Evolutionary conservation across 495 filamentous ascomycete genomes (phyloP), one percentile per base, ranked within the genome.

Genomic region (Tetracladium setigerum): DNA sequence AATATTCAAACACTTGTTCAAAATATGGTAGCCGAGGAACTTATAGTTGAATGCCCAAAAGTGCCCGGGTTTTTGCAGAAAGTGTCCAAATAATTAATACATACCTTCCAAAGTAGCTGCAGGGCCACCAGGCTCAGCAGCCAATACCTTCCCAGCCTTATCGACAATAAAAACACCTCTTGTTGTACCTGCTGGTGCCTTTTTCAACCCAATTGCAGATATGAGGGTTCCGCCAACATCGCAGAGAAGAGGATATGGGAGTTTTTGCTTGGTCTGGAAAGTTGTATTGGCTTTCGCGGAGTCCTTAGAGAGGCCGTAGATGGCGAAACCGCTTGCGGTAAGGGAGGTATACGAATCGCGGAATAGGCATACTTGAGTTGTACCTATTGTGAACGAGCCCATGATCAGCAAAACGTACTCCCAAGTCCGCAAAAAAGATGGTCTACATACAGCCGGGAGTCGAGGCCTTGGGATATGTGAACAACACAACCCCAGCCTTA

Each of bases 381-480:
- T 97, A 71, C 89, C 89, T 95, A 49, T 49, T 43, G 17, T 30
- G 13, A 33, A 43, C 47, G 16, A 56, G 47, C 19, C 43, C n/a
- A 49, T 2, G 16, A 4, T 46, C n/a, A 19, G 27, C 10, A 49
- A 39, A 31, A 24, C 16, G 39, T 9, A 7, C 13, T 30, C 9
- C 17, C 10, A 11, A 13, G n/a, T 16, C 35, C 7, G 37, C 13
- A 17, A 17, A 16, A 16, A 11, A 14, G 24, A 1, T 41, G 47
- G 47, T 27, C 45, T 46, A 78, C 88, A 78, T 82, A 95, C 92
- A 98, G 47, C 94, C 92, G 22, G 86, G 86, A 22, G 92, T 98
- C 10, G 85, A 91, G 49, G 92, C 92, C 71, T 85, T 95, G 27
- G 92, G 92, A 61, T 96, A 98, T 30, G 89, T 95, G 63, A 98